Percentiles rank a stretch among this genome's conserved stretches.
phyloP scores from a whole-genome alignment of 116 monocot species.

The Phalaenopsis hybrid region DNA sequence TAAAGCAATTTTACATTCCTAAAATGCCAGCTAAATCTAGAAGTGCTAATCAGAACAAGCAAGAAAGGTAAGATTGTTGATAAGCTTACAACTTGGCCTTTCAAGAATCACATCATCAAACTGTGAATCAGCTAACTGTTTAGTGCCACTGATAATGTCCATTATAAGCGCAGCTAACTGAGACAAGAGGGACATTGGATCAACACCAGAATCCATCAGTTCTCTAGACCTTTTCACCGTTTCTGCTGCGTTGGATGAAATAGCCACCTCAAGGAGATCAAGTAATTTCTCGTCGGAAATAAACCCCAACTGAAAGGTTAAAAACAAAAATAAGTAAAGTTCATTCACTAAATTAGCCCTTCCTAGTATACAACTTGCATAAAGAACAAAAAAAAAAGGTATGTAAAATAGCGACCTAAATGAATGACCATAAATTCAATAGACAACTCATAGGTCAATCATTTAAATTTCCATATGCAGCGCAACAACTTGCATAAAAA shows the following conservation, averaged over 20 bases:
- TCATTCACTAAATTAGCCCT: background rate
- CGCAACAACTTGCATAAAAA: background rate
- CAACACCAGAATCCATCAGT: constrained; percentile 70
- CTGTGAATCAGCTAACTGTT: constrained; percentile 17
- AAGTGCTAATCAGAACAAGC: background rate
- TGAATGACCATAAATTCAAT: background rate
- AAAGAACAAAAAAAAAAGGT: background rate
- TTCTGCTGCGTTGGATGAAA: constrained; percentile 81
- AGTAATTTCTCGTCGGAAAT: constrained; percentile 90
- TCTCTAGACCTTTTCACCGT: constrained; percentile 84
- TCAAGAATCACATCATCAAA: constrained; percentile 13
- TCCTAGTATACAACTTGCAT: background rate
- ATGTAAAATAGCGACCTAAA: no score
- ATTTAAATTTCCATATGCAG: background rate
- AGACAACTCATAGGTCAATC: background rate
- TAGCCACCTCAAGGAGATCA: constrained; percentile 77
- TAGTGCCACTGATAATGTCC: constrained; percentile 77
- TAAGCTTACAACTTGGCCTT: constrained; percentile 38
- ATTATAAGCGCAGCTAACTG: constrained; percentile 73
- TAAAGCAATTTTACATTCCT: background rate
- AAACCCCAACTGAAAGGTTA: constrained; percentile 52
- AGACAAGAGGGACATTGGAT: constrained; percentile 61
- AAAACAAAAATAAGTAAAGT: background rate
- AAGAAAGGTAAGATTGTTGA: background rate
- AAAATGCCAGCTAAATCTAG: background rate